Base-by-base conservation (phyloP, 768 basidiomycete species). In the Tulasnella sp. region DNA sequence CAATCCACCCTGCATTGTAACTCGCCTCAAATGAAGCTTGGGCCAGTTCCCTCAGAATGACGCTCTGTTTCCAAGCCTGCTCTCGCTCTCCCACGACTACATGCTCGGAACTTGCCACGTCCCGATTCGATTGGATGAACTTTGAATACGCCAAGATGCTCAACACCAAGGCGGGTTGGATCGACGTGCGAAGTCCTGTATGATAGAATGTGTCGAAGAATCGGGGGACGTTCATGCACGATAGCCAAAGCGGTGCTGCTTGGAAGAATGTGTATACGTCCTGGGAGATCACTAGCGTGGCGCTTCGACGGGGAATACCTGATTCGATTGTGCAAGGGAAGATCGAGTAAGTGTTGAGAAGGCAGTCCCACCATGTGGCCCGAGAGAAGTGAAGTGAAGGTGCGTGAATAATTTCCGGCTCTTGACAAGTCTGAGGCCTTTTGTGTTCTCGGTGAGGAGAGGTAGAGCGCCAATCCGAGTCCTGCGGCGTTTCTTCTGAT, bases 21-120 rank as follows among this genome's bases (percentile, higher is more conserved):
- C 42, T 45, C 9, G 52, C 24, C n/a, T 60, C 49, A 11, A 30
- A 29, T 21, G 49, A 24, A 3, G 59, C 59, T 17, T 50, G 49
- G 8, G 59, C 59, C 15, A 52, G 38, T 22, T 60, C 59, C 24
- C 49, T 29, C 12, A 60, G 38, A 4, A 41, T 29, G 7, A 60
- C 30, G 49, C 42, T 45, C 4, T 46, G 44, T 15, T 15, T 38
- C 34, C 34, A 38, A 5, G 15, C 5, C 21, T 31, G 5, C 31
- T 49, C 31, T 17, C 59, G 38, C 25, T 17, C 11, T 5, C 19
- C 24, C 17, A 31, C 49, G 22, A 22, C 25, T 27, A 29, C 57
- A 31, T 27, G 4, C n/a, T 60, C 59, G 21, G 21, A 29, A 66
- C 64, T 83, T 80, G 5, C 15, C 34, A 15, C 15, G 15, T 38